Evolutionary conservation across 371 early-diverging fungal species (phyloP), one percentile per base, ranked within the genome.

Genomic region (Lichtheimia ramosa): DNA sequence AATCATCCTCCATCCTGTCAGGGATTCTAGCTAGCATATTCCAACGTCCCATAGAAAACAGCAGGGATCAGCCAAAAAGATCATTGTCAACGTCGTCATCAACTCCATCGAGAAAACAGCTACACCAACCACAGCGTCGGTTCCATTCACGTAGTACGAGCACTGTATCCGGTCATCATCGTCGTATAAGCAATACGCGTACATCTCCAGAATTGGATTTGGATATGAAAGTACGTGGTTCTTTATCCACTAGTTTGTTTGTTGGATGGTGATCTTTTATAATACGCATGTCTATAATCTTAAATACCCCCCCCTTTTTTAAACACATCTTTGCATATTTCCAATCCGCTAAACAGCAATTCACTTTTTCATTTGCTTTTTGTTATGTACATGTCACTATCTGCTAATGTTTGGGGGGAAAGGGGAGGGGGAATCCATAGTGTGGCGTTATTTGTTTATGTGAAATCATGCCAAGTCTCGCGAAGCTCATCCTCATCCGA

Each of bases 391-490:
- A 25, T 25, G 5, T 25, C 25, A 25, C 25, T 25, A 2, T 25
- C n/a, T n/a, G 34, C 34, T 34, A 34, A 34, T 34, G 34, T 10
- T n/a, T n/a, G n/a, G n/a, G n/a, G n/a, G n/a, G n/a, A n/a, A n/a
- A n/a, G n/a, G n/a, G n/a, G n/a, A n/a, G n/a, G n/a, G n/a, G n/a
- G n/a, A n/a, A n/a, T n/a, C n/a, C n/a, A n/a, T n/a, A n/a, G n/a
- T n/a, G n/a, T n/a, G n/a, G n/a, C 8, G 5, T 34, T 34, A 10
- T 34, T 34, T 41, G 8, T 55, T 55, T 51, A 59, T 43, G 57
- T 39, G 39, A 65, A 39, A 46, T 67, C 70, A 49, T 69, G 46
- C 68, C 72, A 74, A 2, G 69, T 68, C 27, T 70, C 71, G 41
- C 65, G 55, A 4, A 43, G 51, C 4, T 61, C 62, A 18, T 67